A percentile compares a stretch with the other conserved stretches of the same genome.
Conservation (phyloP, 2,329 filamentous ascomycete species). For the Verticillium tricorpus region DNA sequence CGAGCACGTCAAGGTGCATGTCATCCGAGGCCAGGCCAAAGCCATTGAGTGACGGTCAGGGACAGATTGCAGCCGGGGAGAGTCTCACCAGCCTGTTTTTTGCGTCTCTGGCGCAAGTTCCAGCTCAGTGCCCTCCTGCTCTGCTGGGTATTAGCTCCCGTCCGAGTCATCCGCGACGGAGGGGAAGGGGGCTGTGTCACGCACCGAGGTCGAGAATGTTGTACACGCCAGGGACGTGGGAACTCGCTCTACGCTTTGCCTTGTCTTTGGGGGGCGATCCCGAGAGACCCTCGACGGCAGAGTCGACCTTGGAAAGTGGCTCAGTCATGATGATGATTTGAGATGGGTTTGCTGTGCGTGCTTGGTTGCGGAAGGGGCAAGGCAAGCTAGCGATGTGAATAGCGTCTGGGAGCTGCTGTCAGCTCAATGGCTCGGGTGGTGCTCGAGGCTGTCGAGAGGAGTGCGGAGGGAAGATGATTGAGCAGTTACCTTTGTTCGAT, state of each 20-base stretch:
- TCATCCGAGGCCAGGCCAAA: background rate
- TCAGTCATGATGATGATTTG: slow-evolving; percentile 32
- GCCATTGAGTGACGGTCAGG: background rate
- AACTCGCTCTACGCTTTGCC: slow-evolving; percentile 66
- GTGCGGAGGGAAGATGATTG: background rate
- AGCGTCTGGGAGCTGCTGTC: background rate
- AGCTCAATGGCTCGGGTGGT: background rate
- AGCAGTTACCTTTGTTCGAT: slow-evolving; percentile 8
- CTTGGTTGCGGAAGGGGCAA: background rate
- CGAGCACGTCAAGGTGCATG: background rate
- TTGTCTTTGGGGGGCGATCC: slow-evolving; percentile 65
- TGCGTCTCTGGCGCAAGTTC: slow-evolving; percentile 78
- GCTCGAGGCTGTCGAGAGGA: background rate
- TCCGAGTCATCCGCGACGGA: slow-evolving; percentile 4
- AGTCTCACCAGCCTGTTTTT: slow-evolving; percentile 76
- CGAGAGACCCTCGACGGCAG: slow-evolving; percentile 76
- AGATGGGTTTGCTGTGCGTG: slow-evolving; percentile 3
- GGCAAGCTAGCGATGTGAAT: background rate
- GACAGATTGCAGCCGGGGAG: background rate
- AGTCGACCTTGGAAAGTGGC: slow-evolving; percentile 84
- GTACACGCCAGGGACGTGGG: slow-evolving; percentile 65
- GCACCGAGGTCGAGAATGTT: slow-evolving; percentile 85
- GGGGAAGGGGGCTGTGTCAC: slow-evolving; percentile 19
- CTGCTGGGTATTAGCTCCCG: slow-evolving; percentile 38
- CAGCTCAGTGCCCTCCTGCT: slow-evolving; percentile 68